Conservation (phyloP, 768 basidiomycete species). For the Pulveroboletus ravenelii region DNA sequence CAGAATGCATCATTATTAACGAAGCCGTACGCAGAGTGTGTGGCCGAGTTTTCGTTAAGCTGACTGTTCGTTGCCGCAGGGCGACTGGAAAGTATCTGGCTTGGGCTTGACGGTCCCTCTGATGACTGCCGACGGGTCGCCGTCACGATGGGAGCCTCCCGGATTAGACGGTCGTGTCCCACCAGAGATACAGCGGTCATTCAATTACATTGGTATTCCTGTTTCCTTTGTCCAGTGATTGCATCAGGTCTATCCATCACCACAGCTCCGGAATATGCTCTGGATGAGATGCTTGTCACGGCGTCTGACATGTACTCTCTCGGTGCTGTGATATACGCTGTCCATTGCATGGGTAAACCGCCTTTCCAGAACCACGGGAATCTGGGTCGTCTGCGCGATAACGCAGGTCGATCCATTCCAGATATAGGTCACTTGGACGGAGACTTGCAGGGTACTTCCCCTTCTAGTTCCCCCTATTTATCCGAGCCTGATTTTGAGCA, state of each 20-base stretch:
- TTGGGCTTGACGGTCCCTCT: conserved; percentile 84
- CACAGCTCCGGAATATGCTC: conserved; percentile 87
- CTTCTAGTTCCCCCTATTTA: neutral
- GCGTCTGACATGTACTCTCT: conserved; percentile 92
- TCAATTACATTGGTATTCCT: conserved; percentile 83
- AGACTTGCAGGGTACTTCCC: conserved; percentile 64
- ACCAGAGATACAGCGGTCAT: conserved; percentile 80
- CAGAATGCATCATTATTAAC: conserved; percentile 87
- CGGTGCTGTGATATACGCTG: conserved; percentile 86
- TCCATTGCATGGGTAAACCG: conserved; percentile 81
- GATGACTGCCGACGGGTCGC: conserved; percentile 57
- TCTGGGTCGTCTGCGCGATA: conserved; percentile 63
- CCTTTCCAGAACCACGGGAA: conserved; percentile 86
- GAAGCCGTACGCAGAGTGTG: conserved; percentile 55
- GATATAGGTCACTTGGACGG: conserved; percentile 63
- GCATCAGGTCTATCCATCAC: conserved; percentile 4
- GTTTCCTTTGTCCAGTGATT: neutral
- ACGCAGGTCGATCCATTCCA: conserved; percentile 56
- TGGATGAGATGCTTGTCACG: conserved; percentile 83
- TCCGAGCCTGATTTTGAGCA: conserved; percentile 4
- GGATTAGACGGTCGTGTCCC: conserved; percentile 80
- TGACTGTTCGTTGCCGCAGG: conserved; percentile 44
- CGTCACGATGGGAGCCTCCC: conserved; percentile 87
- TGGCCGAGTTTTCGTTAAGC: neutral
- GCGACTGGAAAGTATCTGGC: conserved; percentile 97